Evolutionary conservation across 495 filamentous ascomycete genomes (phyloP).

Genomic region (Neurospora terricola): DNA sequence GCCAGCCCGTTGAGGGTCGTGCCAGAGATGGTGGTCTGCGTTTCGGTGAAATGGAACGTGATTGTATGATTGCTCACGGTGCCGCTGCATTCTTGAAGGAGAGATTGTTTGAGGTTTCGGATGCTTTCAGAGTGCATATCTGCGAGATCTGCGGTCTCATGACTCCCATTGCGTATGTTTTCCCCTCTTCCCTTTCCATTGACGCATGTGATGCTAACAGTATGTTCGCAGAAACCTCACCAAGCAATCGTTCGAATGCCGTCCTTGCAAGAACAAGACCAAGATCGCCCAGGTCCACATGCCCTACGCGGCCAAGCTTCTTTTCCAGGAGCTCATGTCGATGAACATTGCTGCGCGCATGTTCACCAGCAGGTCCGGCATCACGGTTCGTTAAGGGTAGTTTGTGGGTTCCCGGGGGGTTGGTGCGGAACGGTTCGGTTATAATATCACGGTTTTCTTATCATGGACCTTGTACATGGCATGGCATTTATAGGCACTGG

Average conservation of each 20-base stretch:
- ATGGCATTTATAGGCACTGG: background rate
- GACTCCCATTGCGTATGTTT: constrained; percentile 95
- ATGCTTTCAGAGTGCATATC: constrained; percentile 97
- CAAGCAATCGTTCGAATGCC: constrained; percentile 90
- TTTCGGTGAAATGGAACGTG: constrained; percentile 99
- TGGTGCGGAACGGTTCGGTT: background rate
- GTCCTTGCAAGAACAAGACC: constrained; percentile 97
- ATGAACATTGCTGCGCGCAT: constrained; percentile 98
- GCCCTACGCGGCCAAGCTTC: constrained; percentile 93
- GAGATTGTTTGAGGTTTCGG: constrained; percentile 89
- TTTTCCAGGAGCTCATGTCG: constrained; percentile 94
- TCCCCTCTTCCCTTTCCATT: constrained; percentile 2
- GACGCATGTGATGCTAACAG: constrained; percentile 14
- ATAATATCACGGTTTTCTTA: constrained; percentile 1
- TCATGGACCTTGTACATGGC: background rate
- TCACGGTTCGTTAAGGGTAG: constrained; percentile 47
- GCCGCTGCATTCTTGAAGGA: constrained; percentile 96
- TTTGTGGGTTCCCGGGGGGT: background rate
- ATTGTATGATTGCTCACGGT: constrained; percentile 99
- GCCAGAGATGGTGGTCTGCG: constrained; percentile 95
- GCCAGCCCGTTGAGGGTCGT: constrained; percentile 97
- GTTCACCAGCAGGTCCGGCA: constrained; percentile 78
- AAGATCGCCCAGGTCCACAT: constrained; percentile 95
- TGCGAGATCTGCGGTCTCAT: constrained; percentile 98
- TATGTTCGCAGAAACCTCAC: constrained; percentile 64